Percentiles rank a stretch among this genome's conserved stretches.
Conservation (phyloP, 495 filamentous ascomycete genomes). For the Talaromyces thailandensis region DNA sequence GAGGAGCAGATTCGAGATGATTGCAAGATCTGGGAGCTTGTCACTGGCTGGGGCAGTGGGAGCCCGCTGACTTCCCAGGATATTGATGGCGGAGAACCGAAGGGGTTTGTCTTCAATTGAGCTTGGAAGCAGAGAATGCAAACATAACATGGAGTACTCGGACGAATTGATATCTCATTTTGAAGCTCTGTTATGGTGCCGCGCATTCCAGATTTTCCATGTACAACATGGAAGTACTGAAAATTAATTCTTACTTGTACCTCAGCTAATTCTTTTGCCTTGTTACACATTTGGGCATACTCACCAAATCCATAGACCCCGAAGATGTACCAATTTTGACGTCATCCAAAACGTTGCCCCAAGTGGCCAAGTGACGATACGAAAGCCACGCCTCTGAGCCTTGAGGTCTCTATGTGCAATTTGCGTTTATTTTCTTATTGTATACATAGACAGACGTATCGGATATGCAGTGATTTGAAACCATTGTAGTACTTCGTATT, state of each 20-base stretch:
- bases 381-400: background rate
- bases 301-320: background rate
- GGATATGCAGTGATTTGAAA: background rate
- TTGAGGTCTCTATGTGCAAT: background rate
- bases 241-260: background rate
- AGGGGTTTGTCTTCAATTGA: background rate
- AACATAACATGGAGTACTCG: background rate
- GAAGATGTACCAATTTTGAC: background rate
- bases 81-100: background rate
- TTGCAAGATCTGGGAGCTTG: slow-evolving; percentile 10
- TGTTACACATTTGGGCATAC: background rate
- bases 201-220: background rate
- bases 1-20: slow-evolving; percentile 8
- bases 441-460: background rate
- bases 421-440: background rate
- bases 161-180: background rate
- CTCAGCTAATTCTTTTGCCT: background rate
- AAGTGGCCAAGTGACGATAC: background rate
- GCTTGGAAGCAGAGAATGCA: background rate
- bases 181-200: background rate
- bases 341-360: background rate
- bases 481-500: background rate
- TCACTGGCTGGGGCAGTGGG: slow-evolving; percentile 6
- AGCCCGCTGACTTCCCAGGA: background rate
- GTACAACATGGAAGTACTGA: background rate